Base-by-base conservation (phyloP, 2,329 filamentous ascomycete species). In the Phialophora expanda region DNA sequence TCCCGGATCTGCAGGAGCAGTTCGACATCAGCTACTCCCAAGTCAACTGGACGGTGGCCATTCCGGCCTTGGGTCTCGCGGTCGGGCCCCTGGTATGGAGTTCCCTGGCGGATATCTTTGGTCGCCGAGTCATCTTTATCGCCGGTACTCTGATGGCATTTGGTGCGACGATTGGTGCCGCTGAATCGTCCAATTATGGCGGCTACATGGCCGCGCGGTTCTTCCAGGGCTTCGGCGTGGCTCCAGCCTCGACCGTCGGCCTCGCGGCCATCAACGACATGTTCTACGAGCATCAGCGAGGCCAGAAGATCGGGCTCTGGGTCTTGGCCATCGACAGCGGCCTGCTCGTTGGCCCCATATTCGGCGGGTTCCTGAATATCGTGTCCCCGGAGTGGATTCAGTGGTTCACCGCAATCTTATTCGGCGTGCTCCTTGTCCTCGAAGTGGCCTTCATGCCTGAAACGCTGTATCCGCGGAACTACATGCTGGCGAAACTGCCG, bases 161-260 rank as follows among this genome's bases (percentile, higher is more conserved):
- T 20, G 73, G 75, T 4, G 75, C 81, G 0, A 82, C 80, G 0
- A 74, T 81, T 26, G 79, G 80, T 2, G 78, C 78, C 11, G 80
- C 79, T 3, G 72, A 75, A 66, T 81, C 76, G 71, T 73, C 74
- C 30, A 75, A 64, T 4, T 84, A 84, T 71, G 69, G 74, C 1
- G 80, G 80, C 0, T 87, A 87, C 73, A 85, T 87, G 83, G 81
- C 82, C n/a, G 83, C 83, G 1, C 76, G 85, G 2, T 86, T 87
- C 71, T 85, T 87, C 71, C 84, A 87, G 71, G 85, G 85, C 0
- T 77, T 87, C 9, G 85, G 85, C 0, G 83, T 84, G 14, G 80
- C 81, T 50, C 85, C 85, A 4, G 83, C 81, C 1, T 78, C 83
- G 4, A 86, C 82, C 1, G 82, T 87, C 12, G 85, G 85, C 0